These are phyloP conservation scores for Neofusicoccum umdonicola DNA, from an alignment of 2,329 filamentous ascomycete genomes.

Conservation along the genomic window DNA sequence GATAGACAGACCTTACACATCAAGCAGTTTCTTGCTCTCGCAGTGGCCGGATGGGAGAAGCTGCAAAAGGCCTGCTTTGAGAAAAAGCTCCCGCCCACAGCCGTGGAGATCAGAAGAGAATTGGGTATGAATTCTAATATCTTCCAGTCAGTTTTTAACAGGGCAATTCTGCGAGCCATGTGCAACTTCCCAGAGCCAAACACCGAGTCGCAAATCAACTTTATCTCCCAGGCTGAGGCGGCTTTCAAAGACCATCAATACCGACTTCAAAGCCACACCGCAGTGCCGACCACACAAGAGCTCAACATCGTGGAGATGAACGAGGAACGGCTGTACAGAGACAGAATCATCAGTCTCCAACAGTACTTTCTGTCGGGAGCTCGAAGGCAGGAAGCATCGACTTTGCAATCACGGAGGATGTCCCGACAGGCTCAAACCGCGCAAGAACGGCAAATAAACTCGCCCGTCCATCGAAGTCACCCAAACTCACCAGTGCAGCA, in stretches of 20 bases:
- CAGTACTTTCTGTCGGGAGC: background rate
- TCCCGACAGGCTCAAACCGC: background rate
- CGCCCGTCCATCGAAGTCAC: background rate
- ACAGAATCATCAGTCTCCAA: background rate
- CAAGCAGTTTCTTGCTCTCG: constrained; percentile 43
- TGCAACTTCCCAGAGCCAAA: constrained; percentile 25
- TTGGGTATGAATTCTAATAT: constrained; percentile 52
- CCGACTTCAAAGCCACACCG: background rate
- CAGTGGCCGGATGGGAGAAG: constrained; percentile 14
- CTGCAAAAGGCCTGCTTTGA: constrained; percentile 23
- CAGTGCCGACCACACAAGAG: background rate
- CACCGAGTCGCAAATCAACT: background rate
- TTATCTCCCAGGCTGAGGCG: background rate
- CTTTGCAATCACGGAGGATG: background rate
- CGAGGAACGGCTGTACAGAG: background rate
- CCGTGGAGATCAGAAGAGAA: constrained; percentile 52
- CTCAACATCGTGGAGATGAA: background rate
- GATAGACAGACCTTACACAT: constrained; percentile 34
- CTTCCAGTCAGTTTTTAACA: constrained; percentile 57
- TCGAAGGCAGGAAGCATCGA: background rate
- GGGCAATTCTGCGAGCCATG: constrained; percentile 47
- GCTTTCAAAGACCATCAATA: background rate
- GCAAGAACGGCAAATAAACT: background rate
- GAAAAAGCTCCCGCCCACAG: constrained; percentile 52
- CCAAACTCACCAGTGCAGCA: background rate